A percentile compares a stretch with the other conserved stretches of the same genome.
phyloP scores from a whole-genome alignment of 2,329 filamentous ascomycete species.

The Cladosporium sp. region DNA sequence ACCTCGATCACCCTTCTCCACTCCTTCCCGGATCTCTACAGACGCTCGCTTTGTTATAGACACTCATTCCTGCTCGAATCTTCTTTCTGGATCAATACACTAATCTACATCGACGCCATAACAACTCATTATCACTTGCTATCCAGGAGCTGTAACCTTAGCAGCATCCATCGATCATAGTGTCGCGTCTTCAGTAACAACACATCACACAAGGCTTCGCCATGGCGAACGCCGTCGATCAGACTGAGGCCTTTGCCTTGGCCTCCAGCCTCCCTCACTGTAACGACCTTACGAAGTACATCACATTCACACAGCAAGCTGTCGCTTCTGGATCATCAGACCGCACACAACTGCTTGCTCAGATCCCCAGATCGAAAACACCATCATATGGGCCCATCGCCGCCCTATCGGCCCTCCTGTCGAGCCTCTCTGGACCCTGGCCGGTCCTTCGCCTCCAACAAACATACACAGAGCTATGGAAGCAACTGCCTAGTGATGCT shows the following conservation, averaged over 20 bases:
- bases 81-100: slow-evolving; percentile 1
- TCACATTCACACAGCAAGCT: slow-evolving; percentile 8
- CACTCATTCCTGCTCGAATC: slow-evolving; percentile 4
- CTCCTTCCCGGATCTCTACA: slow-evolving; percentile 8
- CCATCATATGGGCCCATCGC: slow-evolving; percentile 25
- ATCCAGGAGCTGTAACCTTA: slow-evolving; percentile 6
- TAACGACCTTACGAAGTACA: slow-evolving; percentile 13
- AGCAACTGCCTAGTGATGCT: slow-evolving; percentile 34
- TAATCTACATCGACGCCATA: not conserved
- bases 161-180: slow-evolving; percentile 4
- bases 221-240: slow-evolving; percentile 10
- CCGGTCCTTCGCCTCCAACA: slow-evolving; percentile 29
- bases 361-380: slow-evolving; percentile 18
- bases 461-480: slow-evolving; percentile 35
- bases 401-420: slow-evolving; percentile 24
- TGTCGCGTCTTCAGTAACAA: slow-evolving; percentile 6
- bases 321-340: slow-evolving; percentile 6
- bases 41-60: slow-evolving; percentile 13
- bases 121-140: not conserved
- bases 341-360: slow-evolving; percentile 13
- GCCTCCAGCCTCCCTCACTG: slow-evolving; percentile 12
- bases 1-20: slow-evolving; percentile 5
- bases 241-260: slow-evolving; percentile 11
- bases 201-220: slow-evolving; percentile 7
- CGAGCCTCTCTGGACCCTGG: slow-evolving; percentile 23